Base-by-base conservation (phyloP, 345 rosid species). In the Noccaea caerulescens region DNA sequence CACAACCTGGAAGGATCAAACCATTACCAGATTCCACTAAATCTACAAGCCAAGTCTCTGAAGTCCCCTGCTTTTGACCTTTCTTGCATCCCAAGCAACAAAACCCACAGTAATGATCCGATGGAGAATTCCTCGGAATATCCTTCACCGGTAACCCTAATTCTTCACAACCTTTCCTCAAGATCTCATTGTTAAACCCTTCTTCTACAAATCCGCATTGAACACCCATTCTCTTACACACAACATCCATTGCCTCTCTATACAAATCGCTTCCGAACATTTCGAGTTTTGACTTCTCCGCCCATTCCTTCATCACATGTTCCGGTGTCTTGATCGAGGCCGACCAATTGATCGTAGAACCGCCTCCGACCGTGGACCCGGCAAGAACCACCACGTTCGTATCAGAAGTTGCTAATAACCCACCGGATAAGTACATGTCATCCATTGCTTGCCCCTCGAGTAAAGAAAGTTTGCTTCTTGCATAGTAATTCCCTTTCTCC, bases 11-110 rank as follows among this genome's bases (percentile, higher is more conserved):
- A 55, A 92, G 90, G 45, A 92, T 86, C 45, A 72, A 84, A 10
- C 91, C 87, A 11, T 86, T 87, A 7, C 90, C 91, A 0, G 93
- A 90, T 82, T 81, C 64, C 41, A 90, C 90, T 76, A 85, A 50
- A 58, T 92, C 98, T 52, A 84, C 80, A 34, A 92, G 84, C 98
- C 98, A 92, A 14, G 98, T 92, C 79, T 92, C 96, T 0, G 84
- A 56, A 0, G 86, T 86, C 10, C 89, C 92, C 66, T 86, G 82
- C 96, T 92, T 92, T 27, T 51, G 82, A 43, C 98, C 98, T 72
- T 88, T 86, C 69, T 80, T 90, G 84, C 96, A 92, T 33, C 98
- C 98, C 58, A 90, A 39, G 77, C 85, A 79, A 66, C 98, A 92
- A 84, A 85, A 86, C 20, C 98, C 96, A 52, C 98, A 90, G 45